Base-by-base conservation (phyloP, 805 yeast species). In the Yamadazyma tumulicola region DNA sequence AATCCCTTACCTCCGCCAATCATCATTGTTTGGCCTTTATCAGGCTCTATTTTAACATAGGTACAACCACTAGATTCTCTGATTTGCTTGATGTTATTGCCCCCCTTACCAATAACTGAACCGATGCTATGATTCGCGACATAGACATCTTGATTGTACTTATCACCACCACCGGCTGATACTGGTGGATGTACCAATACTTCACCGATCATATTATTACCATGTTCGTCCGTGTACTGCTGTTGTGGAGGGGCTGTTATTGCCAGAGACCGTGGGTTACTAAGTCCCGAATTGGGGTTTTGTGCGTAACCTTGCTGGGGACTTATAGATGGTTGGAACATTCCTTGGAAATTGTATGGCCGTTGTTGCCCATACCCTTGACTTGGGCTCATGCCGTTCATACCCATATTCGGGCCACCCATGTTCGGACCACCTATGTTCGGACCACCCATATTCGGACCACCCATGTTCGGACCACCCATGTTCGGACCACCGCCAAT, bases 41-140 rank as follows among this genome's bases (percentile, higher is more conserved):
- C 81, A 1, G 75, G 78, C 43, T 78, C 85, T 35, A 87, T 82
- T 43, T 77, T 75, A 18, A 87, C 85, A 38, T 81, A 79, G 29
- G 86, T 75, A 20, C 73, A 67, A 3, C 94, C 91, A 14, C 91
- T 77, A 19, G 76, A 68, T 39, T 79, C 80, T 42, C 91, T 73
- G 32, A 87, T 79, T 42, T 83, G 86, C 49, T 79, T 82, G 39
- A 87, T 81, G 47, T 81, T 83, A 49, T 82, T 77, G 13, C 96
- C 96, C 20, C 87, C 86, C 57, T 79, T 85, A 1, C 96, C 96
- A 40, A 87, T 87, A 18, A 87, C 80, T 25, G 85, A 75, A 1
- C 96, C 96, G 25, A 87, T 88, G 56, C 73, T 81, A 23, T 76
- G 75, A 51, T 81, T 80, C 16, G 94, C 88, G 28, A 87, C 86